phyloP scores from a whole-genome alignment of 345 rosid species.

The Eucalyptus fibrosa region DNA sequence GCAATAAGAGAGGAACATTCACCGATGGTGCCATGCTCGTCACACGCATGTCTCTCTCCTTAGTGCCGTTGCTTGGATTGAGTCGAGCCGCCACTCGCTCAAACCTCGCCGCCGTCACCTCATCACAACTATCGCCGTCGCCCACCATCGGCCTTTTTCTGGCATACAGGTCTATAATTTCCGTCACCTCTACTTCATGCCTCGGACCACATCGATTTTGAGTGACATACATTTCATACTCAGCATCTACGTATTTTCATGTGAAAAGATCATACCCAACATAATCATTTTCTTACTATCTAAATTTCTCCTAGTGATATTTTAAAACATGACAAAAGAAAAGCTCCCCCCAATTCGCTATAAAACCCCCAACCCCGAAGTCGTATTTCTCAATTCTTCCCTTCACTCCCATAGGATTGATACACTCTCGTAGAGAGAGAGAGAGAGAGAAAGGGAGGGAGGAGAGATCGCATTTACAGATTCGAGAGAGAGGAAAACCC shows the following conservation, averaged over 20 bases:
- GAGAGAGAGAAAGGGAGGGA: neutral
- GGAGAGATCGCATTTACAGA: neutral
- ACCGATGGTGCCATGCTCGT: neutral
- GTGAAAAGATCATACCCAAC: neutral
- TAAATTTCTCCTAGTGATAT: neutral
- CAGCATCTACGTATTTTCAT: neutral
- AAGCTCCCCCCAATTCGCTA: neutral
- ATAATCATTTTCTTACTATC: neutral
- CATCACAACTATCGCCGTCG: neutral
- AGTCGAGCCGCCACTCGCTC: neutral
- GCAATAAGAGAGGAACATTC: neutral
- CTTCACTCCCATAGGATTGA: neutral
- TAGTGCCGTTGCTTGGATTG: neutral
- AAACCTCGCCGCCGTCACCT: neutral
- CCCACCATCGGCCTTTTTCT: neutral
- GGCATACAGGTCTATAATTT: neutral
- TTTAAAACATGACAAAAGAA: neutral
- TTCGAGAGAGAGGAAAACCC: neutral
- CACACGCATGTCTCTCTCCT: neutral
- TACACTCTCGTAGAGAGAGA: neutral
- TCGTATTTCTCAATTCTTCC: neutral
- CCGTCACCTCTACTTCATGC: neutral
- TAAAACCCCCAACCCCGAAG: conserved; percentile 17
- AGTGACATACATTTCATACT: neutral
- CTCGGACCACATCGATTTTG: neutral